Evolutionary conservation across 2,329 filamentous ascomycete genomes (phyloP).

Genomic region (Epichloe hybrida): DNA sequence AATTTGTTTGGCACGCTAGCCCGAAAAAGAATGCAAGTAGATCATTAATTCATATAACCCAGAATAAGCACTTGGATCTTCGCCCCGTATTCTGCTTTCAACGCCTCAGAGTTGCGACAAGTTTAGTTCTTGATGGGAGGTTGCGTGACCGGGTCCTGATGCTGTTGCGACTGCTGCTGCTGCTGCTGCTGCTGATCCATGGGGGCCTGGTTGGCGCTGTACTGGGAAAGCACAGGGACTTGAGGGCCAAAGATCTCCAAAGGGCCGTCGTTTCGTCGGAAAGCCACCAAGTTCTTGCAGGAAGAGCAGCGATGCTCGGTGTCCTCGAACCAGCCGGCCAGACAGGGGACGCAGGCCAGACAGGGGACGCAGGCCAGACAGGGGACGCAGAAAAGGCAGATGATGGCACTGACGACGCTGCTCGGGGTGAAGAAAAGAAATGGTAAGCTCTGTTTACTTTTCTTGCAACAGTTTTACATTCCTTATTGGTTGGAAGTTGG

Average conservation of each 20-base stretch:
- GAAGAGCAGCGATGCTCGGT: constrained; percentile 15
- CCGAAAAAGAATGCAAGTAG: background rate
- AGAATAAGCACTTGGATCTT: background rate
- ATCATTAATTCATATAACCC: background rate
- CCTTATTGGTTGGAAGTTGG: too few relatives aligned
- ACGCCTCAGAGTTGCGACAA: background rate
- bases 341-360: constrained; percentile 6
- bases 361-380: constrained; percentile 18
- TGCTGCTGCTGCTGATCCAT: background rate
- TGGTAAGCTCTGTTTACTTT: background rate
- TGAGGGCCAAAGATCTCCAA: constrained; percentile 12
- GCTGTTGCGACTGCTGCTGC: background rate
- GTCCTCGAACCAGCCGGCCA: constrained; percentile 18
- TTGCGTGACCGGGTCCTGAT: background rate
- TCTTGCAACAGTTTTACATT: background rate
- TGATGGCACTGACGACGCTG: constrained; percentile 16
- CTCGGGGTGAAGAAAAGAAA: too few relatives aligned
- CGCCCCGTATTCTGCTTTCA: too few relatives aligned
- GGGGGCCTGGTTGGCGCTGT: constrained; percentile 6
- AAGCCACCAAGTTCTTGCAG: constrained; percentile 18
- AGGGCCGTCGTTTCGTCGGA: constrained; percentile 8
- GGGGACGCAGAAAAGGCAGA: constrained; percentile 18
- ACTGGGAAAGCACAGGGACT: constrained; percentile 7
- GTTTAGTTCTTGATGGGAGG: background rate
- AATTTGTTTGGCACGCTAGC: background rate